Conservation (phyloP, 805 yeast genomes). For the Wickerhamia fluorescens region DNA sequence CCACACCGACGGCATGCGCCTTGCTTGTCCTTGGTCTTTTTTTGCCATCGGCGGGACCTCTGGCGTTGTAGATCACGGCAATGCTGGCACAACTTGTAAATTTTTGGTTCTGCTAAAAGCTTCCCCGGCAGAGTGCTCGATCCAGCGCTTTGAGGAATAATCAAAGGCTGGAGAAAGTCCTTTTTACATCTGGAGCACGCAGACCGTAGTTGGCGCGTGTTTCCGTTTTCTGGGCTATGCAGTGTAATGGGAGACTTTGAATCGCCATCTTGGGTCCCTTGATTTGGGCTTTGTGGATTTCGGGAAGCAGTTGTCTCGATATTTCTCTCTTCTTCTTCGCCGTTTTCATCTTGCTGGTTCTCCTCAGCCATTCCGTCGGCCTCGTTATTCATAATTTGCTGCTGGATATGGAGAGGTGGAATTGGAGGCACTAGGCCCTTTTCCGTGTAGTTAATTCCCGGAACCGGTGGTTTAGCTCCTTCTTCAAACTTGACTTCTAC, state of each 20-base stretch:
- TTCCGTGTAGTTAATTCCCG: constrained; percentile 7
- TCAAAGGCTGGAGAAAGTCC: constrained; percentile 41
- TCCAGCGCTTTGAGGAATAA: constrained; percentile 20
- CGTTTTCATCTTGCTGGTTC: constrained; percentile 4
- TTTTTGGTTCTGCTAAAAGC: constrained; percentile 33
- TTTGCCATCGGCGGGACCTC: constrained; percentile 59
- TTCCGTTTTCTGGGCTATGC: no score
- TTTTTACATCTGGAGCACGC: constrained; percentile 57
- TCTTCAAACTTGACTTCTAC: constrained; percentile 8
- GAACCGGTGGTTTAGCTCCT: constrained; percentile 2
- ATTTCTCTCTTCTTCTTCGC: no score
- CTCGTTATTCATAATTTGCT: constrained; percentile 22
- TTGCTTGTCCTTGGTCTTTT: constrained; percentile 48
- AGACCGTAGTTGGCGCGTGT: constrained; percentile 3
- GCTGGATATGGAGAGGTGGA: constrained; percentile 39
- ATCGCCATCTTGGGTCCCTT: no score
- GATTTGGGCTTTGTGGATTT: no score
- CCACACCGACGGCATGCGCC: constrained; percentile 68
- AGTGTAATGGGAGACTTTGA: no score
- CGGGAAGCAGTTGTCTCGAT: no score
- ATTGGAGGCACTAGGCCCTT: constrained; percentile 24
- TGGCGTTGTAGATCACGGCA: constrained; percentile 60
- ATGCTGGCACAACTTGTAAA: constrained; percentile 53
- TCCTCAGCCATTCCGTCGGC: constrained; percentile 1
- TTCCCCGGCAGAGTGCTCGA: constrained; percentile 14